These are phyloP conservation scores for Conringia planisiliqua DNA, from an alignment of 345 rosid species.

Conservation along the genomic window DNA sequence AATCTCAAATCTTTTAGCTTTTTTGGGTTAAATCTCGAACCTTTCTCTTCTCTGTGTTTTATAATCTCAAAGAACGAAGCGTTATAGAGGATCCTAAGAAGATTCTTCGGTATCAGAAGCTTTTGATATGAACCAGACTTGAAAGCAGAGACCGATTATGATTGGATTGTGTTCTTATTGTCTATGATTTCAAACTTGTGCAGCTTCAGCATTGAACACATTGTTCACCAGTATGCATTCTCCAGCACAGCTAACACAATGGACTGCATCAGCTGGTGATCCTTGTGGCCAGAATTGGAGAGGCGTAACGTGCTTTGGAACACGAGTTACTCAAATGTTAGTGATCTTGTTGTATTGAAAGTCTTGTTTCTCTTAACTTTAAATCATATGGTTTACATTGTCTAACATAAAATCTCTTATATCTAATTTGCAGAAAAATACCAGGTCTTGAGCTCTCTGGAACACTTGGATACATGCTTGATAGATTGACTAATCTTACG, in stretches of 20 bases:
- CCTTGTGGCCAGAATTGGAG: constrained; percentile 95
- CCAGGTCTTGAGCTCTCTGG: constrained; percentile 77
- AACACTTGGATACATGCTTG: constrained; percentile 56
- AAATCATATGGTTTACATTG: neutral
- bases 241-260: constrained; percentile 60
- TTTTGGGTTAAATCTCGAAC: constrained; percentile 1
- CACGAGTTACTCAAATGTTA: constrained; percentile 79
- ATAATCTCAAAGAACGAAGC: neutral
- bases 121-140: neutral
- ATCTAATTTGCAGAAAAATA: constrained; percentile 51
- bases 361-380: neutral
- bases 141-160: neutral
- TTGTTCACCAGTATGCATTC: constrained; percentile 57
- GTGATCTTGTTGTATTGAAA: neutral
- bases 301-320: constrained; percentile 75
- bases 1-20: constrained; percentile 10
- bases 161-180: constrained; percentile 6
- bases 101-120: neutral
- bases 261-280: constrained; percentile 70
- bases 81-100: neutral
- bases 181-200: neutral
- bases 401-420: neutral
- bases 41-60: neutral
- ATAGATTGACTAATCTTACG: constrained; percentile 47
- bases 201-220: constrained; percentile 74